Base-by-base conservation (phyloP, 129 eudicot genomes). In the Silybum marianum region DNA sequence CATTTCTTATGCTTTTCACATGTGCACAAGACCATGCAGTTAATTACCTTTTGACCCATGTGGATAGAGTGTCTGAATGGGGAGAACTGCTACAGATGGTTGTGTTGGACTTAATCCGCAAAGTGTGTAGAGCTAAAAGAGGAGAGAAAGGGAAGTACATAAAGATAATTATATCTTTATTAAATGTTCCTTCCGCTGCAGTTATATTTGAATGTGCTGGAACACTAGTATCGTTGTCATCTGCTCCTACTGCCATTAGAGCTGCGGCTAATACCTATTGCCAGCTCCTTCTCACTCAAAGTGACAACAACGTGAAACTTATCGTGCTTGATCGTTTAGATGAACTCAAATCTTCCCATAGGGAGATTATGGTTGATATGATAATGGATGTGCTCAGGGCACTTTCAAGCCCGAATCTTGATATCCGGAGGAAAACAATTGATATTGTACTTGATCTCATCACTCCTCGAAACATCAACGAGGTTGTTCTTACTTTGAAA, bases 1-100 rank as follows among this genome's bases (percentile, higher is more conserved):
- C 98, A 2, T 94, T 94, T 87, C 91, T 94, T 23, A 94, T 94
- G 98, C 95, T 94, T 63, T 94, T 87, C 87, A 90, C 90, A 44
- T 94, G 95, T 83, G 91, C 93, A 67, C 95, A 94, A 80, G 98
- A 94, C 23, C 91, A 89, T 74, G 98, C 98, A 7, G 83, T 91
- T 39, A 91, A 87, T 82, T 94, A 90, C 84, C 97, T 94, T 36
- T 79, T 91, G 79, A 88, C 88, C 74, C 86, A 94, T 84, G 94
- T 91, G 42, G 97, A 94, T 74, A 84, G 83, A 73, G 94, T 94
- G 67, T 65, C 87, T 48, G 98, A 94, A 34, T 94, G 97, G 98
- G 98, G 97, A 32, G 97, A 91, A 42, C 83, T 86, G 65, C 88
- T 94, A 74, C 98, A 94, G 82, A 91, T 94, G 95, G 93, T 92